These are phyloP conservation scores for Neolentinus lepideus DNA, from an alignment of 1,284 basidiomycete genomes.

Conservation along the genomic window DNA sequence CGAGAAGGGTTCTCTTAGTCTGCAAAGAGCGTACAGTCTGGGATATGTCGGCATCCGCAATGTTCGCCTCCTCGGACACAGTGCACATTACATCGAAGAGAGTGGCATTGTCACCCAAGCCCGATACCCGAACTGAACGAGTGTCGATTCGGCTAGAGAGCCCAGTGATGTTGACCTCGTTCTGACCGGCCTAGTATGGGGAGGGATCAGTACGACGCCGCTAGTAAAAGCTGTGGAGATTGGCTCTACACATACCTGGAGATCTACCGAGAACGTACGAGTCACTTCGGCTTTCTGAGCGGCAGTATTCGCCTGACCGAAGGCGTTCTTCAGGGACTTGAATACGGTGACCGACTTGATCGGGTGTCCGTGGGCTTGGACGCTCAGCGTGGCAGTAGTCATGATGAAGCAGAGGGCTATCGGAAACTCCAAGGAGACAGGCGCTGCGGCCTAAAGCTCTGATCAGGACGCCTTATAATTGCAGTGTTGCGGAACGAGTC, in stretches of 20 bases:
- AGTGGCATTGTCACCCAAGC: slow-evolving; percentile 31
- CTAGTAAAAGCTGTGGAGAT: not conserved
- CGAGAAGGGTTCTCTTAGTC: slow-evolving; percentile 25
- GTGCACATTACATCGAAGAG: slow-evolving; percentile 43
- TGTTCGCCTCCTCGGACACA: slow-evolving; percentile 16
- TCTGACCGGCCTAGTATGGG: slow-evolving; percentile 40
- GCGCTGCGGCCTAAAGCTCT: too few species aligned
- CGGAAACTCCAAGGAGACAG: too few species aligned
- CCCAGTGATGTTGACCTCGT: slow-evolving; percentile 36
- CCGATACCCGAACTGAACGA: slow-evolving; percentile 40
- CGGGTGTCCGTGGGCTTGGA: slow-evolving; percentile 20
- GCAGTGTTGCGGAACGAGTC: too few species aligned
- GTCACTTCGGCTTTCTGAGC: slow-evolving; percentile 25
- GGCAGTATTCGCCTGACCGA: not conserved
- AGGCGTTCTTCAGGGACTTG: slow-evolving; percentile 14
- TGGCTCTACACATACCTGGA: slow-evolving; percentile 18
- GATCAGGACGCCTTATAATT: too few species aligned
- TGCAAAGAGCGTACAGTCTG: slow-evolving; percentile 29
- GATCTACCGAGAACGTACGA: slow-evolving; percentile 22
- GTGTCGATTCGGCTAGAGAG: slow-evolving; percentile 40
- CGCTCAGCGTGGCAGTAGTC: slow-evolving; percentile 1
- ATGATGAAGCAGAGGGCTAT: too few species aligned
- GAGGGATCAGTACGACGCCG: not conserved
- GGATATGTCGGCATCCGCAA: slow-evolving; percentile 11
- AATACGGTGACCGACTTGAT: slow-evolving; percentile 29